A percentile compares a stretch with the other conserved stretches of the same genome.
Conservation (phyloP, 164 flowering plant genomes). For the Dillenia suffruticosa region DNA sequence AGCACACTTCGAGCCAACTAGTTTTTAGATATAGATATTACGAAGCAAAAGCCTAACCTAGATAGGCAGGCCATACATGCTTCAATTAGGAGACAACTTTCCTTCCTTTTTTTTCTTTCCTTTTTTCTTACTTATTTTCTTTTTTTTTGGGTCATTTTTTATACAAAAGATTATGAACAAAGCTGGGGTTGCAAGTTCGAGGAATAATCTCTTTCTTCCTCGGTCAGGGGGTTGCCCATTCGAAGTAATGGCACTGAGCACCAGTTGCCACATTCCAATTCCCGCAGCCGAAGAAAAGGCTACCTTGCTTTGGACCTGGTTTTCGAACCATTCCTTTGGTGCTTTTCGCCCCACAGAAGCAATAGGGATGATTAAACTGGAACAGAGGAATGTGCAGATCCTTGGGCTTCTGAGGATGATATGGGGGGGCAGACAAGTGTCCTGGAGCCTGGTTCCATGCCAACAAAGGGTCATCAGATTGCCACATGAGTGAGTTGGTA, state of each 20-base stretch:
- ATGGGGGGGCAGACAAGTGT: slow-evolving; percentile 12
- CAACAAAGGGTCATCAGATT: slow-evolving; percentile 31
- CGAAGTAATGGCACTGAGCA: slow-evolving; percentile 66
- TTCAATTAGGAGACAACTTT: slow-evolving; percentile 10
- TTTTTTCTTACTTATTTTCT: slow-evolving; percentile 6
- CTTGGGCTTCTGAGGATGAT: slow-evolving; percentile 26
- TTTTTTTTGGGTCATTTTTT: slow-evolving; percentile 10
- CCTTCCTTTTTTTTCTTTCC: not conserved
- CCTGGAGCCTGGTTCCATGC: slow-evolving; percentile 38
- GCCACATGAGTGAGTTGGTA: slow-evolving; percentile 71
- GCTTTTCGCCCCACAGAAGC: slow-evolving; percentile 80
- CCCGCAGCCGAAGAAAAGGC: slow-evolving; percentile 88
- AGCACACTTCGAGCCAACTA: not conserved
- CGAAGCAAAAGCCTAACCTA: slow-evolving; percentile 15
- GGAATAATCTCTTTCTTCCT: not conserved
- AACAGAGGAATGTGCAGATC: slow-evolving; percentile 22
- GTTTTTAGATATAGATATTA: slow-evolving; percentile 4
- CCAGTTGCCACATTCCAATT: slow-evolving; percentile 80
- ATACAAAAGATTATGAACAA: slow-evolving; percentile 9
- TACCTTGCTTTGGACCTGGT: slow-evolving; percentile 84
- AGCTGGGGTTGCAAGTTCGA: slow-evolving; percentile 3
- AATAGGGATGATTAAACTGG: slow-evolving; percentile 36
- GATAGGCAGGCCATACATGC: slow-evolving; percentile 10
- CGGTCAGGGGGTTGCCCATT: slow-evolving; percentile 62
- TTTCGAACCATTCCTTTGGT: slow-evolving; percentile 50